Conservation (phyloP, 495 filamentous ascomycete species). For the Lophiotrema nucula region DNA sequence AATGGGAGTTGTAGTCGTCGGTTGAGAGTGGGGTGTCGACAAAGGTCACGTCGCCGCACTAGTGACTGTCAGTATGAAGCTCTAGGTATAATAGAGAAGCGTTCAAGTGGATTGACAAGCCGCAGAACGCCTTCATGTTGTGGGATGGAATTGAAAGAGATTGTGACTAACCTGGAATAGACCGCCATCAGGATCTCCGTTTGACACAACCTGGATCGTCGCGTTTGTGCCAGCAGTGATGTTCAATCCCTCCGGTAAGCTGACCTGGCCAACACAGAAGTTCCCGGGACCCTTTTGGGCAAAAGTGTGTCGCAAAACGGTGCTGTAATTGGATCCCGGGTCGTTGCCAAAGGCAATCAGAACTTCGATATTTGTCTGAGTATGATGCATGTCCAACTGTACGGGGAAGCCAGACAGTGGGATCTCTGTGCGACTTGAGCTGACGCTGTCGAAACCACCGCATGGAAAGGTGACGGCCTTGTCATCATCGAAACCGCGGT, state of each 20-base stretch:
- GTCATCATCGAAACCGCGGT: slow-evolving; percentile 55
- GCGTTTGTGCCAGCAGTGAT: slow-evolving; percentile 55
- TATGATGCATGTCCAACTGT: slow-evolving; percentile 56
- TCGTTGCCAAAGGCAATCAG: slow-evolving; percentile 56
- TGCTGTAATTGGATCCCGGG: slow-evolving; percentile 54
- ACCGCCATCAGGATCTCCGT: slow-evolving; percentile 35
- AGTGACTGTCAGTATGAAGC: no score
- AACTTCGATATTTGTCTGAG: slow-evolving; percentile 55
- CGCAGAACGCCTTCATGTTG: no score
- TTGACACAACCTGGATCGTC: slow-evolving; percentile 63
- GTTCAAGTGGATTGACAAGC: no score
- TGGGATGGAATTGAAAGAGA: no score
- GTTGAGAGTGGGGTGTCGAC: slow-evolving; percentile 41
- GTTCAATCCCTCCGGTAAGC: slow-evolving; percentile 41
- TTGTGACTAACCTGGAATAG: slow-evolving; percentile 36
- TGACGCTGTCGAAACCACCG: slow-evolving; percentile 53
- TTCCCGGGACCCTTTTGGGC: slow-evolving; percentile 51
- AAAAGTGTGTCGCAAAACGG: slow-evolving; percentile 52
- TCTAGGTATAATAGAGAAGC: no score
- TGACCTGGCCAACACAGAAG: slow-evolving; percentile 55
- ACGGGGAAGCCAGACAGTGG: slow-evolving; percentile 51
- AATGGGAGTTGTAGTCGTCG: slow-evolving; percentile 46
- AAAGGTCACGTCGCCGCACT: slow-evolving; percentile 67
- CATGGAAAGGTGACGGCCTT: slow-evolving; percentile 55
- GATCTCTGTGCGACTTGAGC: slow-evolving; percentile 51